phyloP scores from a whole-genome alignment of 176 grass and related monocot genomes.

The Zea luxurians region DNA sequence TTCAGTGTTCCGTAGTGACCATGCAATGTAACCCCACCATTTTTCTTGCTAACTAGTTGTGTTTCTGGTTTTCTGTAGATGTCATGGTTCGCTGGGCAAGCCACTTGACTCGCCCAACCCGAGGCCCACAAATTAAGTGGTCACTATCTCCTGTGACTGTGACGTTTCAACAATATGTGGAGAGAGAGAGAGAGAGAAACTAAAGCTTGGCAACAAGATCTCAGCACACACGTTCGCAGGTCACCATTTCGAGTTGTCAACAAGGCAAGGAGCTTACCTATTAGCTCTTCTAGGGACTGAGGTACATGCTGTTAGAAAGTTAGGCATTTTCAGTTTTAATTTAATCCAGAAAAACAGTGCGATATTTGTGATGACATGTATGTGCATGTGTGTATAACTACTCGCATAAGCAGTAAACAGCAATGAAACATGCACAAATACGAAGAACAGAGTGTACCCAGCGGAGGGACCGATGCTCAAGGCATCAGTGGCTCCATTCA shows the following conservation, averaged over 20 bases:
- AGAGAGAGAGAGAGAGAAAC: not conserved
- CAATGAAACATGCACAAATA: no score
- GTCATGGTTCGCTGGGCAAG: slow-evolving; percentile 16
- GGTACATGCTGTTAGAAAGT: not conserved
- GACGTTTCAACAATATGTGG: not conserved
- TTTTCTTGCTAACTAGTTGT: slow-evolving; percentile 1
- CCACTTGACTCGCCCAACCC: not conserved
- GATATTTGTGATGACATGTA: no score
- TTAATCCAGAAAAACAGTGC: no score
- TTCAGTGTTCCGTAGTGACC: slow-evolving; percentile 5
- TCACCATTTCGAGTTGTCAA: slow-evolving; percentile 1
- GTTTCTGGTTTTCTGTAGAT: slow-evolving; percentile 31
- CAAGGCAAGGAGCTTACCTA: not conserved
- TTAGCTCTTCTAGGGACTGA: not conserved
- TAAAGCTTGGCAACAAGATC: slow-evolving; percentile 10
- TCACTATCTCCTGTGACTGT: not conserved
- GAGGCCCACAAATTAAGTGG: not conserved
- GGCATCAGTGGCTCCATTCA: no score
- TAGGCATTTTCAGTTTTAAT: no score
- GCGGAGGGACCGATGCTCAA: no score
- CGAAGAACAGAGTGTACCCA: no score
- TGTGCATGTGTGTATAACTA: no score
- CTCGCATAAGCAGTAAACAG: no score
- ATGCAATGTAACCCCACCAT: not conserved
- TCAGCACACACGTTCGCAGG: not conserved